A percentile compares a stretch with the other conserved stretches of the same genome.
Conservation (phyloP, 2,329 filamentous ascomycete genomes). For the Sarocladiaceae sp. region DNA sequence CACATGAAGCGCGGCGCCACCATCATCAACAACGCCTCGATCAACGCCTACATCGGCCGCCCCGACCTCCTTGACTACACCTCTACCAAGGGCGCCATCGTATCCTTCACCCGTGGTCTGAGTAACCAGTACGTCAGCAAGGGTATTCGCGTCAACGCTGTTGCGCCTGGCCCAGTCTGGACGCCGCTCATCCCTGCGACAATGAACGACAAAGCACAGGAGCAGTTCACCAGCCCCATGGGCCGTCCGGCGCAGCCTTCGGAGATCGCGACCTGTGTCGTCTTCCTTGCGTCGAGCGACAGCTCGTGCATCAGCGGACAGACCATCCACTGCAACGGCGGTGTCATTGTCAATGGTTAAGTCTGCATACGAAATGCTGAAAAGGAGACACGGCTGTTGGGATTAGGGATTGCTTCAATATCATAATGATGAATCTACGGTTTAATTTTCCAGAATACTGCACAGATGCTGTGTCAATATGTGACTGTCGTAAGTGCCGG, state of each 20-base stretch:
- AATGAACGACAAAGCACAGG: slow-evolving; percentile 63
- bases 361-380: too few species aligned
- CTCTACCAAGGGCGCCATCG: slow-evolving; percentile 69
- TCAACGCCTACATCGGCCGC: slow-evolving; percentile 77
- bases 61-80: slow-evolving; percentile 79
- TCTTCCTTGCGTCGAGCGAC: slow-evolving; percentile 71
- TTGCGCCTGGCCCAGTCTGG: slow-evolving; percentile 76
- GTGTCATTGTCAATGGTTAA: slow-evolving; percentile 42
- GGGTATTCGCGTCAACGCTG: slow-evolving; percentile 69
- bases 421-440: too few species aligned
- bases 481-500: too few species aligned
- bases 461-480: too few species aligned
- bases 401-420: too few species aligned
- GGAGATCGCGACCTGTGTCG: slow-evolving; percentile 75
- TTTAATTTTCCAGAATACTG: too few species aligned
- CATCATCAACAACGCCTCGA: slow-evolving; percentile 81
- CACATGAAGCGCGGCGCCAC: slow-evolving; percentile 69
- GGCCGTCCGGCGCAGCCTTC: slow-evolving; percentile 72
- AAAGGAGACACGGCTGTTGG: too few species aligned
- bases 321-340: slow-evolving; percentile 48
- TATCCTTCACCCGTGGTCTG: slow-evolving; percentile 71
- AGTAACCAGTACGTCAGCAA: slow-evolving; percentile 67
- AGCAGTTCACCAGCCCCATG: slow-evolving; percentile 68
- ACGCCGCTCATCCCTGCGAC: slow-evolving; percentile 69
- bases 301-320: slow-evolving; percentile 71